Base-by-base conservation (phyloP, 768 basidiomycete genomes). In the Tephrocybe rancida region DNA sequence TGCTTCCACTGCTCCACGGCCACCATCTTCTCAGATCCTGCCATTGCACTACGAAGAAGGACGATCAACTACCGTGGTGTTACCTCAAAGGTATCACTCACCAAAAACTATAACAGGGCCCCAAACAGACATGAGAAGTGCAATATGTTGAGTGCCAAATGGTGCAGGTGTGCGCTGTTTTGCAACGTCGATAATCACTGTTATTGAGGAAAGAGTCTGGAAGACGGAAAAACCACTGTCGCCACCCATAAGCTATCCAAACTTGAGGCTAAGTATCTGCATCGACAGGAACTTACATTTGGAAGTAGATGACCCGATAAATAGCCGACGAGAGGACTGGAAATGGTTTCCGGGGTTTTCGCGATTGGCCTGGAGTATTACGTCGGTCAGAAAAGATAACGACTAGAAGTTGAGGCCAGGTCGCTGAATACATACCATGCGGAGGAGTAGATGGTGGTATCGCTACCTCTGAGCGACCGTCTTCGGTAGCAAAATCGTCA, bases 61-160 rank as follows among this genome's bases (percentile, higher is more conserved):
- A 38, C 13, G 10, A 4, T 22, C n/a, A 21, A 18, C 26, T 1
- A 45, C 4, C n/a, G n/a, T n/a, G n/a, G n/a, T n/a, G n/a, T 16
- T 19, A n/a, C 21, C 22, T 5, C 2, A 2, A 13, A 30, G 29
- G 5, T 37, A 13, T 4, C n/a, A 61, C 75, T 57, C 50, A 80
- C 85, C 78, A 58, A 87, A 82, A 30, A 85, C 62, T 19, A 87
- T 29, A 9, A 71, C 69, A 7, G 86, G 86, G 5, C 76, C 81
- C 86, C 85, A 88, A 9, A 75, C 83, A 8, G 72, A 75, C 22
- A 86, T 66, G 16, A 88, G 60, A 41, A 88, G 63, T 34, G 83
- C 82, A 50, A 88, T 62, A 63, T 88, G 83, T 54, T 88, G 86
- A 25, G 85, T 81, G 24, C 85, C 86, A 58, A 88, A 80, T 3